Conservation (phyloP, 169 alveolate species). For the Babesia ovis region DNA sequence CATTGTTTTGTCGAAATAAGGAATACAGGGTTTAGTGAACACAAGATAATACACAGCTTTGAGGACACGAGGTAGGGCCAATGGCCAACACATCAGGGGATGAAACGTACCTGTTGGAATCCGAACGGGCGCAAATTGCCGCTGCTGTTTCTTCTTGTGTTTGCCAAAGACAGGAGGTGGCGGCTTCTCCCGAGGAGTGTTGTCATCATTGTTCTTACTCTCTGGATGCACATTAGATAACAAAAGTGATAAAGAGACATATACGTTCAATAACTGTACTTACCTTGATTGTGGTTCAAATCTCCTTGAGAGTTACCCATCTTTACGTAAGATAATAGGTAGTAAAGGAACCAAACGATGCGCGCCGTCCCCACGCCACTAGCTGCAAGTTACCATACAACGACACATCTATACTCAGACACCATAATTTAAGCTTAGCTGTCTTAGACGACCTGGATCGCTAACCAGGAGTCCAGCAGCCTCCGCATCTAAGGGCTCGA, state of each 20-base stretch:
- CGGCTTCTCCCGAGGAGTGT: slow-evolving; percentile 22
- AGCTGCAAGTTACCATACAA: neutral
- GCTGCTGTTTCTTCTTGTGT: slow-evolving; percentile 52
- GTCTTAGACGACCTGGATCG: slow-evolving; percentile 36
- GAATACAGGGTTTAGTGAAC: neutral
- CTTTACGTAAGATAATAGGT: neutral
- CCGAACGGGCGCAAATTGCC: slow-evolving; percentile 62
- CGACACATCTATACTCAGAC: neutral
- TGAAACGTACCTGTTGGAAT: slow-evolving; percentile 63
- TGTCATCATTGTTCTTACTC: slow-evolving; percentile 25
- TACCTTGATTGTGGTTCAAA: slow-evolving; percentile 29
- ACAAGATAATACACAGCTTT: neutral
- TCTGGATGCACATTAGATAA: slow-evolving; percentile 12
- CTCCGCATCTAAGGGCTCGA: slow-evolving; percentile 56
- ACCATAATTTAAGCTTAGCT: slow-evolving; percentile 3
- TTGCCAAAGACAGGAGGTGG: slow-evolving; percentile 61
- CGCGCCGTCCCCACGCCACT: slow-evolving; percentile 39
- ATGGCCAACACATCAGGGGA: too few relatives aligned
- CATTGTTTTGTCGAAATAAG: too few relatives aligned
- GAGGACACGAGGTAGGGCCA: too few relatives aligned
- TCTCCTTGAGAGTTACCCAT: slow-evolving; percentile 67
- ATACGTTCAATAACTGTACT: neutral
- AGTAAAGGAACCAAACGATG: neutral
- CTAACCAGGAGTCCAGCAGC: slow-evolving; percentile 32
- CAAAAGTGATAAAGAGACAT: neutral